Conservation (phyloP, 345 rosid species). For the Syzygium grande region DNA sequence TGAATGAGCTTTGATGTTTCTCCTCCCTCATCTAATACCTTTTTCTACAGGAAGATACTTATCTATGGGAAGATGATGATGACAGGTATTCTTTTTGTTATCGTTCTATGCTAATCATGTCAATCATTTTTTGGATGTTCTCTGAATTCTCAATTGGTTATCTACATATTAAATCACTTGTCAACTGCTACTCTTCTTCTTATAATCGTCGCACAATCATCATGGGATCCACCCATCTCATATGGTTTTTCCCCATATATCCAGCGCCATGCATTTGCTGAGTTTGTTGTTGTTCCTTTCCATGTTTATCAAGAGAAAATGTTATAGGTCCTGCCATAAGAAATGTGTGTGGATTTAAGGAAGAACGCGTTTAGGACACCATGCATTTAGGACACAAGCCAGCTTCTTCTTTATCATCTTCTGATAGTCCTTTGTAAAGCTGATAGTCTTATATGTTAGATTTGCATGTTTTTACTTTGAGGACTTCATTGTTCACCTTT, state of each 20-base stretch:
- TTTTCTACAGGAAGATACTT: slow-evolving; percentile 74
- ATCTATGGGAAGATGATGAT: slow-evolving; percentile 94
- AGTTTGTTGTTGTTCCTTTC: neutral
- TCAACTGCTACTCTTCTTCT: neutral
- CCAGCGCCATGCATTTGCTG: neutral
- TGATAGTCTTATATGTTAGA: neutral
- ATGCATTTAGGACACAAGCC: neutral
- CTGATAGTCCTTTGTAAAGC: neutral
- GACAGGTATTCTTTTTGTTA: slow-evolving; percentile 35
- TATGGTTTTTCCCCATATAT: neutral
- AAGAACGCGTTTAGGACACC: neutral
- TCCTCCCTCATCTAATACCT: neutral
- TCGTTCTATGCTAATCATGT: neutral
- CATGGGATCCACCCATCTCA: neutral
- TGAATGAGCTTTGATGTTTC: neutral
- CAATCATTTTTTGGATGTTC: neutral
- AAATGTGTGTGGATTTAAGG: neutral
- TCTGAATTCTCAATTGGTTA: neutral
- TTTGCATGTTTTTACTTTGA: neutral
- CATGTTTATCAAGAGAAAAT: neutral
- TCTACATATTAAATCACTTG: neutral
- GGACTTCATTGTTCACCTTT: neutral
- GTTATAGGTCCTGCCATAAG: neutral
- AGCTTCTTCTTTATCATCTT: neutral
- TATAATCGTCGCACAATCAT: neutral